phyloP scores from a whole-genome alignment of 306 rosid species.

The Begonia loranthoides region DNA sequence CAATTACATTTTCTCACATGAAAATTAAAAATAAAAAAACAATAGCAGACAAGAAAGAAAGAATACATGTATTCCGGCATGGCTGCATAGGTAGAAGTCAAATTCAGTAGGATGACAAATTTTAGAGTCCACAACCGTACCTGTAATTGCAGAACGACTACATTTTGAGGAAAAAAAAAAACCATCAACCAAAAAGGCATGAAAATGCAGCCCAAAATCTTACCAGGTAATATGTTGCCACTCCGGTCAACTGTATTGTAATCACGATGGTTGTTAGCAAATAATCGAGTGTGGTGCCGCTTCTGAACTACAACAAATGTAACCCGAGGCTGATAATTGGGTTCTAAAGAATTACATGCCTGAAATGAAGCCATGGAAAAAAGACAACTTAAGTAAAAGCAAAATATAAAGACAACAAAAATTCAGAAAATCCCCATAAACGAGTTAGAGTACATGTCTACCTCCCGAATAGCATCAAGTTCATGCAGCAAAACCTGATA shows the following conservation, averaged over 20 bases:
- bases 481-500: constrained; percentile 88
- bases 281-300: constrained; percentile 90
- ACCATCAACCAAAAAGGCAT: neutral
- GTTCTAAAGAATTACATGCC: constrained; percentile 92
- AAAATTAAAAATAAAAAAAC: neutral
- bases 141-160: constrained; percentile 20
- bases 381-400: too few species aligned
- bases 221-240: constrained; percentile 95
- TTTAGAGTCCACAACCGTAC: constrained; percentile 91
- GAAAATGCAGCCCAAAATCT: neutral
- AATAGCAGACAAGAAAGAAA: neutral
- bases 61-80: constrained; percentile 91
- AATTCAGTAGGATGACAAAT: constrained; percentile 95
- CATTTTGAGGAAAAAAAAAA: neutral
- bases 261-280: constrained; percentile 68
- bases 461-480: constrained; percentile 92
- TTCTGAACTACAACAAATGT: constrained; percentile 96
- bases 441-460: constrained; percentile 3
- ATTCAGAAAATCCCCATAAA: neutral
- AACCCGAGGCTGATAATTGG: constrained; percentile 96
- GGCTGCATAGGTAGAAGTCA: constrained; percentile 87
- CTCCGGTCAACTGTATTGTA: constrained; percentile 55
- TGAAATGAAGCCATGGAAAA: constrained; percentile 9
- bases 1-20: neutral
- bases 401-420: neutral